Percentiles rank a stretch among this genome's conserved stretches.
Evolutionary conservation across 768 basidiomycete species (phyloP).

Genomic region (Calvatia gigantea): DNA sequence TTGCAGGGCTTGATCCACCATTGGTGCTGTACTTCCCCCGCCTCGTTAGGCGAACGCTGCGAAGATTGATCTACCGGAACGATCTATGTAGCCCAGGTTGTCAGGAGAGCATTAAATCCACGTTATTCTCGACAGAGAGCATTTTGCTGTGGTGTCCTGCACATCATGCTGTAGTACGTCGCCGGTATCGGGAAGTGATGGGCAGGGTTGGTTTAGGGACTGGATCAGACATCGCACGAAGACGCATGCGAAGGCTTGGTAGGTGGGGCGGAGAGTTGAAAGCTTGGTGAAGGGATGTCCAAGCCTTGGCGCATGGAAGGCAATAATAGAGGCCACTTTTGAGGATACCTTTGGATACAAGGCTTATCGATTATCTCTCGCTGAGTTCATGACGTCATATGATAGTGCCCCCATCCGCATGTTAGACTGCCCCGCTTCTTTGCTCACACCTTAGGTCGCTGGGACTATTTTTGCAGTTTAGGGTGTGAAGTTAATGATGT

Average conservation of each 20-base stretch:
- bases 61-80: conserved; percentile 34
- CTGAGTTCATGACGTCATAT: no score
- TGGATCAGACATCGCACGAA: conserved; percentile 24
- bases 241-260: conserved; percentile 46
- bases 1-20: conserved; percentile 70
- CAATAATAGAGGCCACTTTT: no score
- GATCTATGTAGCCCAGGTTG: conserved; percentile 49
- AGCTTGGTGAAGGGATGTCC: conserved; percentile 36
- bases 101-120: conserved; percentile 32
- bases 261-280: conserved; percentile 45
- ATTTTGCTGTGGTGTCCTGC: conserved; percentile 50
- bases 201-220: conserved; percentile 25
- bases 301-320: conserved; percentile 25
- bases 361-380: no score
- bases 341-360: no score
- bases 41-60: conserved; percentile 46
- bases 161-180: conserved; percentile 32
- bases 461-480: no score
- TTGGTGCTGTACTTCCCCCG: conserved; percentile 59
- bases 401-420: no score
- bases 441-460: no score
- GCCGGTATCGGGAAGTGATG: conserved; percentile 24
- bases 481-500: no score
- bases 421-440: no score
- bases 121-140: conserved; percentile 45